phyloP scores from a whole-genome alignment of 129 eudicot genomes.

The Chrysanthemum seticuspe region DNA sequence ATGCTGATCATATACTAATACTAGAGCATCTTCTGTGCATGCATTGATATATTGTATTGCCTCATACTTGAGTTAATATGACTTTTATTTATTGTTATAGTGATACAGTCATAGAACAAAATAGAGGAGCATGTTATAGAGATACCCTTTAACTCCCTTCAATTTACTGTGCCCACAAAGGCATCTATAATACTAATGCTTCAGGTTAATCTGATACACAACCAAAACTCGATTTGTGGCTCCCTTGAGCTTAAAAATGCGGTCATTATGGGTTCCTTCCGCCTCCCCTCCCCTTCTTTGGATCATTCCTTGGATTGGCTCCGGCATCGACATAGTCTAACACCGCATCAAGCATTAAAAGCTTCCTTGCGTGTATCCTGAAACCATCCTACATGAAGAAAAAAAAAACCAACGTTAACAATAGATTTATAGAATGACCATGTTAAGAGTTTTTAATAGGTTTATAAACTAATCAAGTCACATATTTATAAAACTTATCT shows the following conservation, averaged over 20 bases:
- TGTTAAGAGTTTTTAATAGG: no score
- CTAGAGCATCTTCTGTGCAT: neutral
- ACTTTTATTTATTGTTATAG: slow-evolving; percentile 23
- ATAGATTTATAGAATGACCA: no score
- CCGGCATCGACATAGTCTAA: slow-evolving; percentile 79
- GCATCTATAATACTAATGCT: slow-evolving; percentile 24
- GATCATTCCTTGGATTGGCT: slow-evolving; percentile 75
- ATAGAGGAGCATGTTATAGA: neutral
- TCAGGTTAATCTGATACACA: slow-evolving; percentile 15
- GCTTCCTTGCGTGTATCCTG: slow-evolving; percentile 52
- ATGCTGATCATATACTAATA: neutral
- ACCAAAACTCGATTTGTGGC: slow-evolving; percentile 3
- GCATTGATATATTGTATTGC: neutral
- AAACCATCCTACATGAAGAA: slow-evolving; percentile 41
- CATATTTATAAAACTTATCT: no score
- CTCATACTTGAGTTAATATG: neutral
- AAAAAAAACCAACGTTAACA: neutral
- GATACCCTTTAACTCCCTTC: slow-evolving; percentile 14
- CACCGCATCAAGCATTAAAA: slow-evolving; percentile 34
- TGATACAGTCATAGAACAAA: slow-evolving; percentile 10
- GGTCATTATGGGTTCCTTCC: slow-evolving; percentile 49
- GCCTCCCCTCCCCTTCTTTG: slow-evolving; percentile 45
- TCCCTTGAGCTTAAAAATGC: slow-evolving; percentile 18
- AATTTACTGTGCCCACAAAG: slow-evolving; percentile 25
- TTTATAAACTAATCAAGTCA: no score